These are phyloP conservation scores for Durotheca rogersii DNA, from an alignment of 495 filamentous ascomycete genomes.

Conservation along the genomic window DNA sequence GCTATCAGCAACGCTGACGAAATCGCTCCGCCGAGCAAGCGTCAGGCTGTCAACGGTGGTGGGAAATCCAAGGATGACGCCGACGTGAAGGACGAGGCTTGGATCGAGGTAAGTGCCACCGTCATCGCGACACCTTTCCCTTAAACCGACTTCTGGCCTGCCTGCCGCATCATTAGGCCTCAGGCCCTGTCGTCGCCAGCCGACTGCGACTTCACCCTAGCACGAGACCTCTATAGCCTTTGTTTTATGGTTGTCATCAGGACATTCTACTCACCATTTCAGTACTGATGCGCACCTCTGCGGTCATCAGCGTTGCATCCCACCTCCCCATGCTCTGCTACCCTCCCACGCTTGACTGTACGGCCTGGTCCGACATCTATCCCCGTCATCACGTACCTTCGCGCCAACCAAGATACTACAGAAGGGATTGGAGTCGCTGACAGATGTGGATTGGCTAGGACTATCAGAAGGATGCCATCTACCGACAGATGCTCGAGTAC, in stretches of 20 bases:
- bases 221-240: slow-evolving; percentile 26
- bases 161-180: slow-evolving; percentile 12
- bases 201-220: slow-evolving; percentile 13
- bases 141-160: slow-evolving; percentile 10
- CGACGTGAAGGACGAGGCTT: slow-evolving; percentile 77
- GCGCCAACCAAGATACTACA: slow-evolving; percentile 23
- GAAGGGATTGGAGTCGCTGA: slow-evolving; percentile 29
- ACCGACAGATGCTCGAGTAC: slow-evolving; percentile 95
- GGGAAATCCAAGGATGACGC: slow-evolving; percentile 69
- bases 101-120: slow-evolving; percentile 70
- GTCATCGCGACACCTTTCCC: slow-evolving; percentile 17
- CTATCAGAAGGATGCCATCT: slow-evolving; percentile 96
- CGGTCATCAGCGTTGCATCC: slow-evolving; percentile 26
- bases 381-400: slow-evolving; percentile 27
- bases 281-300: slow-evolving; percentile 37
- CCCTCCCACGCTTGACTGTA: slow-evolving; percentile 18
- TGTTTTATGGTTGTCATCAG: slow-evolving; percentile 24
- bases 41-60: slow-evolving; percentile 79
- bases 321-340: slow-evolving; percentile 20
- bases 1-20: slow-evolving; percentile 73
- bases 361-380: slow-evolving; percentile 26
- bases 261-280: slow-evolving; percentile 37
- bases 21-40: slow-evolving; percentile 78
- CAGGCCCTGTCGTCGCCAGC: slow-evolving; percentile 1
- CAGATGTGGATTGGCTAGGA: slow-evolving; percentile 59